Conservation (phyloP, 2,329 filamentous ascomycete species). For the Neonectria punicea region DNA sequence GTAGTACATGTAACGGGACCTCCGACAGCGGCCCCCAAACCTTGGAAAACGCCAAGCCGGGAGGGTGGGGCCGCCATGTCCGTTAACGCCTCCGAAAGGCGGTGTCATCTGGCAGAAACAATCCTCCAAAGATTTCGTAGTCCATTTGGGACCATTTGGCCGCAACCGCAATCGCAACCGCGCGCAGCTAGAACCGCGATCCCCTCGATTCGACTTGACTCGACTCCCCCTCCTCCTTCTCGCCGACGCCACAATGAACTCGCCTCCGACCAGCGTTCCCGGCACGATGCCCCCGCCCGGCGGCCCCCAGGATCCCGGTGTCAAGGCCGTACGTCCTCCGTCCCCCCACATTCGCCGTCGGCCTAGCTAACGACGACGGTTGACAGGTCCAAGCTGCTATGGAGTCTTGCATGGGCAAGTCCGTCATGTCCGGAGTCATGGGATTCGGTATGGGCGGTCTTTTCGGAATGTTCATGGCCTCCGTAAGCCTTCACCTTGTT, state of each 20-base stretch:
- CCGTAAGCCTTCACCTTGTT: conserved; percentile 67
- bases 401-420: conserved; percentile 93
- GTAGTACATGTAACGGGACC: background rate
- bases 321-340: conserved; percentile 58
- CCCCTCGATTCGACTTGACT: conserved; percentile 25
- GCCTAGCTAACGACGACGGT: conserved; percentile 21
- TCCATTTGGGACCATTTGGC: conserved; percentile 25
- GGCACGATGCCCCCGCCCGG: conserved; percentile 39
- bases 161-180: conserved; percentile 23
- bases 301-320: conserved; percentile 60
- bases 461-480: conserved; percentile 98
- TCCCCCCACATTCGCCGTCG: background rate
- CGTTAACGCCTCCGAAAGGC: conserved; percentile 40
- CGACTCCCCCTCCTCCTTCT: background rate
- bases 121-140: conserved; percentile 42
- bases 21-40: background rate
- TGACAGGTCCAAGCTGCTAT: conserved; percentile 82
- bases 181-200: conserved; percentile 30
- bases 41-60: conserved; percentile 30
- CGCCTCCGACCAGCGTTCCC: conserved; percentile 37
- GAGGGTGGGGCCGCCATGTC: conserved; percentile 36
- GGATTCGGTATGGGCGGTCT: conserved; percentile 93
- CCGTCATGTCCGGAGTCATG: conserved; percentile 89
- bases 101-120: conserved; percentile 55
- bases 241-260: conserved; percentile 49